Evolutionary conservation across 352 stramenopile genomes (phyloP).

Genomic region (Globisporangium perplexum): DNA sequence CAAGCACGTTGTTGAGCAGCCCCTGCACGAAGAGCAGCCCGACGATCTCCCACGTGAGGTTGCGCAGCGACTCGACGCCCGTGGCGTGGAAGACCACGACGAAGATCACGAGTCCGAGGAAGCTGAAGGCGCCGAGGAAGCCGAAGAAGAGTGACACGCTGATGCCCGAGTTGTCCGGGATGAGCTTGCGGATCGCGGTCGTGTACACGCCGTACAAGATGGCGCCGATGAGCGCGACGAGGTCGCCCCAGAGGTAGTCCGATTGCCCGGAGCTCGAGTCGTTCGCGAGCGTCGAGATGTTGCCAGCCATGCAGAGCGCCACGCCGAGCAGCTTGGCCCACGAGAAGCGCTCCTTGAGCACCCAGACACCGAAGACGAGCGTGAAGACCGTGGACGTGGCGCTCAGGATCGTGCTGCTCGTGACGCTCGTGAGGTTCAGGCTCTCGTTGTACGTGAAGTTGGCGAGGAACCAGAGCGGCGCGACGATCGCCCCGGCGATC

Average conservation of each 20-base stretch:
- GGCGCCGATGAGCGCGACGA: slow-evolving; percentile 65
- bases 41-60: slow-evolving; percentile 71
- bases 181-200: slow-evolving; percentile 69
- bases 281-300: slow-evolving; percentile 84
- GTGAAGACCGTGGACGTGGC: slow-evolving; percentile 94
- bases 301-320: slow-evolving; percentile 83
- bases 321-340: slow-evolving; percentile 86
- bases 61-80: slow-evolving; percentile 57
- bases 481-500: slow-evolving; percentile 50
- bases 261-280: slow-evolving; percentile 39
- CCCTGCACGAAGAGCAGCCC: slow-evolving; percentile 87
- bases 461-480: slow-evolving; percentile 93
- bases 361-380: slow-evolving; percentile 84
- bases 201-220: slow-evolving; percentile 95
- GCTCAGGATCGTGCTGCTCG: slow-evolving; percentile 93
- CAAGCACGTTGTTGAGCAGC: slow-evolving; percentile 94
- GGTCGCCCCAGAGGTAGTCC: slow-evolving; percentile 52
- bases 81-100: slow-evolving; percentile 68
- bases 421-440: slow-evolving; percentile 91
- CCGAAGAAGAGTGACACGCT: slow-evolving; percentile 94
- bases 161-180: slow-evolving; percentile 81
- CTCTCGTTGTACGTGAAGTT: slow-evolving; percentile 95
- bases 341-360: slow-evolving; percentile 79
- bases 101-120: slow-evolving; percentile 58
- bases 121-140: slow-evolving; percentile 92